Conservation (phyloP, 2,329 filamentous ascomycete species). For the Amauroascus niger region DNA sequence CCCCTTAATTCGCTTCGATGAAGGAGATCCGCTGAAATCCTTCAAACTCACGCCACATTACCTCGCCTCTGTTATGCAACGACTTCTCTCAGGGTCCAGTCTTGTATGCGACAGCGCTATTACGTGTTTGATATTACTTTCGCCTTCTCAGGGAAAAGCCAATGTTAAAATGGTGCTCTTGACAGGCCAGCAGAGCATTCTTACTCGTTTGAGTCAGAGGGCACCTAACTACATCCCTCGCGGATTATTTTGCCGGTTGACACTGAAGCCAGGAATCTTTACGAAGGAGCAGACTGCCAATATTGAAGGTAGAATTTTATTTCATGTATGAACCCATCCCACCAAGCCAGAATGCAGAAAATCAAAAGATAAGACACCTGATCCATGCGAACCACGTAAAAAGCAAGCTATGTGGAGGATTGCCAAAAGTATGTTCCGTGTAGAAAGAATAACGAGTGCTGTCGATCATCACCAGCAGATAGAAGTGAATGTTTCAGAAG, state of each 20-base stretch:
- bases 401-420: neutral
- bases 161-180: too few relatives aligned
- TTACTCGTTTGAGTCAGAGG: too few relatives aligned
- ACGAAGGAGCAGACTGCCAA: neutral
- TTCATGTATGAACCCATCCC: conserved; percentile 3
- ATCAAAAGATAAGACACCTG: neutral
- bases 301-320: neutral
- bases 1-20: neutral
- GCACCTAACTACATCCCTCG: too few relatives aligned
- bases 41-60: too few relatives aligned
- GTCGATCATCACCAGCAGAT: conserved; percentile 10
- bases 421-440: conserved; percentile 1
- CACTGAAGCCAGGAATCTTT: too few relatives aligned
- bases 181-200: too few relatives aligned
- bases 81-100: too few relatives aligned
- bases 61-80: too few relatives aligned
- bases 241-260: too few relatives aligned
- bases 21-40: neutral
- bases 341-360: conserved; percentile 4
- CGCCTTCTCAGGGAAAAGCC: too few relatives aligned
- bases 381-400: neutral
- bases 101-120: too few relatives aligned
- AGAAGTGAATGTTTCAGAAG: neutral
- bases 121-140: too few relatives aligned
- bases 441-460: conserved; percentile 2